Conservation (phyloP, 805 yeast species). For the Blastobotrys americana region DNA sequence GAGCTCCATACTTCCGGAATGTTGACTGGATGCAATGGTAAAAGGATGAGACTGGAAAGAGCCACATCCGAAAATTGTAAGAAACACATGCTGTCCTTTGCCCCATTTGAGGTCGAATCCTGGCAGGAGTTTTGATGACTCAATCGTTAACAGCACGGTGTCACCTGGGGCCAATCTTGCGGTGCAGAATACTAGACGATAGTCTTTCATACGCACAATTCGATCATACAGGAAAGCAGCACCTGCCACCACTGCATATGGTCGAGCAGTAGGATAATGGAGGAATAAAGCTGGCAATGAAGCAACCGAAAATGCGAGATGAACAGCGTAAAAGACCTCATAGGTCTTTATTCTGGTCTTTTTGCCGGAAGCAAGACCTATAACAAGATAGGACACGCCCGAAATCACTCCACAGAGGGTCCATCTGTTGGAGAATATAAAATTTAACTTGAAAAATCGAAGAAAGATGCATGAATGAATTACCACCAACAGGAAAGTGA, state of each 20-base stretch:
- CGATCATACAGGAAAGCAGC: constrained; percentile 20
- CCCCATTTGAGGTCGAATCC: constrained; percentile 12
- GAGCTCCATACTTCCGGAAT: constrained; percentile 19
- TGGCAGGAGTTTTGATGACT: not conserved
- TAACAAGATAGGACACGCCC: constrained; percentile 14
- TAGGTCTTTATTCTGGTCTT: constrained; percentile 12
- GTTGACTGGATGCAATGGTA: constrained; percentile 19
- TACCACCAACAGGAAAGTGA: constrained; percentile 12
- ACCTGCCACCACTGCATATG: constrained; percentile 20
- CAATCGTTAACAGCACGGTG: constrained; percentile 15
- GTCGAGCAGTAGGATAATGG: constrained; percentile 19
- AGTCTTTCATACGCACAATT: constrained; percentile 14
- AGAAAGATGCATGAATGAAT: constrained; percentile 16
- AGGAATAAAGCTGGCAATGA: constrained; percentile 18
- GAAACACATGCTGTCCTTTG: constrained; percentile 22
- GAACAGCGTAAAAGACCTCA: constrained; percentile 20
- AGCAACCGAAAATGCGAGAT: constrained; percentile 15
- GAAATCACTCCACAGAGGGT: constrained; percentile 19
- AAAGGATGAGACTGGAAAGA: constrained; percentile 23
- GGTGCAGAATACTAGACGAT: constrained; percentile 14
- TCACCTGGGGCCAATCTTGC: constrained; percentile 16
- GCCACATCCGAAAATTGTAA: constrained; percentile 18
- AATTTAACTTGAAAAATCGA: constrained; percentile 15
- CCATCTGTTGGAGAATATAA: constrained; percentile 17
- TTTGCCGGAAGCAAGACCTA: constrained; percentile 17